Evolutionary conservation across 2,329 filamentous ascomycete genomes (phyloP).

Genomic region (Aspergillus fumigatus): DNA sequence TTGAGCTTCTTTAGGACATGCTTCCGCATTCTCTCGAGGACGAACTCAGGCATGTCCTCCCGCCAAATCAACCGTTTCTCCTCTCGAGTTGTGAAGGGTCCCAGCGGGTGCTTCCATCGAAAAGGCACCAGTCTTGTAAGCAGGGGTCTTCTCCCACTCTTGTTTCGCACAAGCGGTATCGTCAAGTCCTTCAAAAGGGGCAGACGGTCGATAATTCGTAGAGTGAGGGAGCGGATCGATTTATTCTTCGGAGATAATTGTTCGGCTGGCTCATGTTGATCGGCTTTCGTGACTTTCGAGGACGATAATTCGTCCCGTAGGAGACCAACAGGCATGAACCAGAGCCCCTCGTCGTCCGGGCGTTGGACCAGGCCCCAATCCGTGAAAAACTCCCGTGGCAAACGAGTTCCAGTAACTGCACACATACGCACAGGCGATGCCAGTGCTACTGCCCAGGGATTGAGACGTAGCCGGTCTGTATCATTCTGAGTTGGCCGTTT

Average conservation of each 20-base stretch:
- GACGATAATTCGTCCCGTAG: conserved; percentile 27
- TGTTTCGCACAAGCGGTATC: conserved; percentile 4
- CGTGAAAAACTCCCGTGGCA: conserved; percentile 31
- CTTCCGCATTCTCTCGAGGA: conserved; percentile 35
- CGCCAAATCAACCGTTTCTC: conserved; percentile 41
- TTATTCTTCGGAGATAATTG: not conserved
- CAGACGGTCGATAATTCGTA: conserved; percentile 27
- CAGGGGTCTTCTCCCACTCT: conserved; percentile 9
- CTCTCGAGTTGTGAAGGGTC: conserved; percentile 22
- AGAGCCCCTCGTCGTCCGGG: conserved; percentile 22
- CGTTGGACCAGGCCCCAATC: conserved; percentile 34
- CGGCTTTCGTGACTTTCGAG: not conserved
- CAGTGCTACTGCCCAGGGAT: conserved; percentile 39
- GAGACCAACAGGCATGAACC: conserved; percentile 31
- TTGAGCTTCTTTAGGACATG: conserved; percentile 34
- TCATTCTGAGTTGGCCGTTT: conserved; percentile 21
- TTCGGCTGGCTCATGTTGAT: not conserved
- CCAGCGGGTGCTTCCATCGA: conserved; percentile 31
- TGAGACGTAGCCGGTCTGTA: conserved; percentile 26
- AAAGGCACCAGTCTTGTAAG: conserved; percentile 27
- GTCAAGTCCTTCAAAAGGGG: conserved; percentile 21
- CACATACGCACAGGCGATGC: conserved; percentile 36
- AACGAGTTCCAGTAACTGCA: conserved; percentile 24
- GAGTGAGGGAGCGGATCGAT: conserved; percentile 13
- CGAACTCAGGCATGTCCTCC: conserved; percentile 44